A percentile compares a stretch with the other conserved stretches of the same genome.
Evolutionary conservation across 352 stramenopile genomes (phyloP).

Genomic region (Globisporangium radiosum): DNA sequence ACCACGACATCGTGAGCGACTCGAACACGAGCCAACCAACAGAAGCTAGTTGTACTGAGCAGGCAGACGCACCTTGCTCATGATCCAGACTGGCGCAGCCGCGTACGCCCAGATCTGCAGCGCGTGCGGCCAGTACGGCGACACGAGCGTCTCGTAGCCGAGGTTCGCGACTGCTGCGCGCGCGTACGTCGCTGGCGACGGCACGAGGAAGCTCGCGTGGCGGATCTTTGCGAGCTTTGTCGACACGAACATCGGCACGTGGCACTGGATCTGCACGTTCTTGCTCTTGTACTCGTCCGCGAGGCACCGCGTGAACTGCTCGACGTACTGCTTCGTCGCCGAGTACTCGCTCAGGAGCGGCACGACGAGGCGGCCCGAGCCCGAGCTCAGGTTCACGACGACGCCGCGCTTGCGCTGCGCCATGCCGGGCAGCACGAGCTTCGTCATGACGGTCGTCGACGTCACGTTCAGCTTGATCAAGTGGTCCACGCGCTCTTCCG

Average conservation of each 20-base stretch:
- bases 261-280: slow-evolving; percentile 94
- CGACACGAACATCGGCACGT: slow-evolving; percentile 98
- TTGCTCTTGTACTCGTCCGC: slow-evolving; percentile 93
- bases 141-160: slow-evolving; percentile 89
- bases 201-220: slow-evolving; percentile 90
- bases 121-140: slow-evolving; percentile 94
- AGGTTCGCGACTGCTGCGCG: slow-evolving; percentile 89
- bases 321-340: slow-evolving; percentile 96
- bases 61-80: slow-evolving; percentile 62
- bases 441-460: slow-evolving; percentile 73
- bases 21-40: background rate
- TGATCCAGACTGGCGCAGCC: slow-evolving; percentile 78
- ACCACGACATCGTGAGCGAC: background rate
- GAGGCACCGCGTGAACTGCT: slow-evolving; percentile 95
- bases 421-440: slow-evolving; percentile 92
- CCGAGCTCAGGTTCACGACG: slow-evolving; percentile 98
- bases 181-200: slow-evolving; percentile 88
- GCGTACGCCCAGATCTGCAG: slow-evolving; percentile 95
- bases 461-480: slow-evolving; percentile 90
- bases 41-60: slow-evolving; percentile 4
- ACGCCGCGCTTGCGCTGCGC: slow-evolving; percentile 90
- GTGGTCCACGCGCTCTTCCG: slow-evolving; percentile 88
- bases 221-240: slow-evolving; percentile 99
- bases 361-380: slow-evolving; percentile 92
- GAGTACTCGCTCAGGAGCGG: slow-evolving; percentile 96